Conservation (phyloP, 2,329 filamentous ascomycete genomes). For the Chrysoporthe deuterocubensis region DNA sequence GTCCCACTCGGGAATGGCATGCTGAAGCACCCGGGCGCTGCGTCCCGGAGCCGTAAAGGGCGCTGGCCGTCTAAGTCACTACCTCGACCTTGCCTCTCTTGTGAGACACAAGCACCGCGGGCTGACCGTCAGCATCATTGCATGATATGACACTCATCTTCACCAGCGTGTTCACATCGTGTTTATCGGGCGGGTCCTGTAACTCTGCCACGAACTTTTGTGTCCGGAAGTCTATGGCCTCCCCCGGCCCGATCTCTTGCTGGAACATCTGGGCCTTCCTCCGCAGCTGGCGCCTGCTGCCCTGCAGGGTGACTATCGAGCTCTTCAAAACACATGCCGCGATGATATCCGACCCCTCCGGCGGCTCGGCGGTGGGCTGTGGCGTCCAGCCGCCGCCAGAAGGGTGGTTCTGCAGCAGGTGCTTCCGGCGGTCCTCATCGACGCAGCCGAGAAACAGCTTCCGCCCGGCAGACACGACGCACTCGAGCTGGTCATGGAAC, state of each 20-base stretch:
- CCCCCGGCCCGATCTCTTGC: not conserved
- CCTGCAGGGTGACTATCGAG: conserved; percentile 9
- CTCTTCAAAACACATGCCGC: not conserved
- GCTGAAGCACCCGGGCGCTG: not conserved
- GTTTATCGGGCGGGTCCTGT: not conserved
- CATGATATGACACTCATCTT: conserved; percentile 5
- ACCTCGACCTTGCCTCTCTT: conserved; percentile 15
- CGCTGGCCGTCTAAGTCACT: not conserved
- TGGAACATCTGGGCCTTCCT: conserved; percentile 2
- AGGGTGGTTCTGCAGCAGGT: not conserved
- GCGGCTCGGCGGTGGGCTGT: not conserved
- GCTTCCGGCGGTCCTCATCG: not conserved
- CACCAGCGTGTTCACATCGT: conserved; percentile 1
- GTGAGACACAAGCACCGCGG: conserved; percentile 6
- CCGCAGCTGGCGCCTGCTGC: not conserved
- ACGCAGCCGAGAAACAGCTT: conserved; percentile 16
- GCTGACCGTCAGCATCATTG: conserved; percentile 1
- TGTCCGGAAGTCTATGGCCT: not conserved
- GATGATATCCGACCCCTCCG: not conserved
- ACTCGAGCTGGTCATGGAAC: conserved; percentile 8
- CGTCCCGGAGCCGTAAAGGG: not conserved
- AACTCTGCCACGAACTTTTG: not conserved
- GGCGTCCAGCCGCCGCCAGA: not conserved
- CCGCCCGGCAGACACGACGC: conserved; percentile 13
- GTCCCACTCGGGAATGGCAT: not conserved